phyloP scores from a whole-genome alignment of 139 green algal genomes.

The Spirogloea muscicola region DNA sequence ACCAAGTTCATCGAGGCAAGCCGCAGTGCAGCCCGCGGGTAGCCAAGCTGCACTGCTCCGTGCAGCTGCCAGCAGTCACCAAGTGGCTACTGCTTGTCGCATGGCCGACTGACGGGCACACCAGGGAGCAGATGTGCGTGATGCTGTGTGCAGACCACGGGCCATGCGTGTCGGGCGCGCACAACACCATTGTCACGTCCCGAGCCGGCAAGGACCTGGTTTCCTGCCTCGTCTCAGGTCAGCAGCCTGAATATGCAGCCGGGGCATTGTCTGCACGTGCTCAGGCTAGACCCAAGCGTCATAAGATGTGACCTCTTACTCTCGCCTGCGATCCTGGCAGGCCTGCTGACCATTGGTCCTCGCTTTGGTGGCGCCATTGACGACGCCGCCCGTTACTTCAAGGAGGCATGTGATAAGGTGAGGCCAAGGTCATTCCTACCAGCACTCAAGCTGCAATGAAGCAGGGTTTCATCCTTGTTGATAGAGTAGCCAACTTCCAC shows the following conservation, averaged over 20 bases:
- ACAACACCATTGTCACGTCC: slow-evolving; percentile 89
- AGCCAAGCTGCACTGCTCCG: no score
- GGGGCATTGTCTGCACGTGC: neutral
- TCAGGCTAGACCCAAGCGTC: no score
- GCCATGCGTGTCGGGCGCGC: slow-evolving; percentile 82
- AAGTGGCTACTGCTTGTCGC: no score
- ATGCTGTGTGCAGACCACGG: slow-evolving; percentile 94
- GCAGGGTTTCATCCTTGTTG: no score
- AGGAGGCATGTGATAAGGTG: slow-evolving; percentile 38
- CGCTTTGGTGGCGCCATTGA: slow-evolving; percentile 90
- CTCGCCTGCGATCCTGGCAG: no score
- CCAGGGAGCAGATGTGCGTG: slow-evolving; percentile 73
- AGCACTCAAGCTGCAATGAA: no score
- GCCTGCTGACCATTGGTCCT: slow-evolving; percentile 57
- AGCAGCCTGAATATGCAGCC: no score
- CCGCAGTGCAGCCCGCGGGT: no score
- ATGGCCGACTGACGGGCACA: no score
- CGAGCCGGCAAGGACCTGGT: slow-evolving; percentile 84
- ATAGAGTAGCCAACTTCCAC: no score
- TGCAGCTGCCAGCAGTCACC: no score
- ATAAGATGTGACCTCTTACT: neutral
- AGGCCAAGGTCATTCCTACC: no score
- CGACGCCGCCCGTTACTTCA: slow-evolving; percentile 79
- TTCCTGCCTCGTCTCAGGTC: slow-evolving; percentile 67
- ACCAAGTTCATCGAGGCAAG: slow-evolving; percentile 84